These are phyloP conservation scores for Tetradesmus lagerheimii DNA, from an alignment of 139 green algal species.

Conservation along the genomic window DNA sequence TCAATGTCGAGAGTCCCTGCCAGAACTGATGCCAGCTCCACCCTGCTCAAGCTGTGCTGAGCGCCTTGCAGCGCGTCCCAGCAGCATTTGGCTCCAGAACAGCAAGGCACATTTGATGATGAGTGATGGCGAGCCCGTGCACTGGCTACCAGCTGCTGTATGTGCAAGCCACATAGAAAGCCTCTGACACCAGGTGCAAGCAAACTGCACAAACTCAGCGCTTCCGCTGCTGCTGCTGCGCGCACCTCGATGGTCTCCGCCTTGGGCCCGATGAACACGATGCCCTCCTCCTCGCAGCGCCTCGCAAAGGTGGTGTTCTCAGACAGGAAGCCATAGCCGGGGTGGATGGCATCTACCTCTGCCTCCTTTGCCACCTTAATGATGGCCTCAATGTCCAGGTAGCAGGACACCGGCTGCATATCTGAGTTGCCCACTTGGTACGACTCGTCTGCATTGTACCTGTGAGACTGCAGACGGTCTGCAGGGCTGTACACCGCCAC, in stretches of 20 bases:
- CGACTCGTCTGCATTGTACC: slow-evolving; percentile 96
- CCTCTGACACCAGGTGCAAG: not conserved
- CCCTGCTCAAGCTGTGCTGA: no score
- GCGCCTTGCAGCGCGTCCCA: no score
- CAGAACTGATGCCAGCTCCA: no score
- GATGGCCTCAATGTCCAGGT: slow-evolving; percentile 87
- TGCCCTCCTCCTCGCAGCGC: slow-evolving; percentile 88
- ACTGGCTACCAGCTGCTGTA: not conserved
- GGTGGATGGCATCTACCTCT: slow-evolving; percentile 94
- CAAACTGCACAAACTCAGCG: not conserved
- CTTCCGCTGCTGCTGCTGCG: not conserved
- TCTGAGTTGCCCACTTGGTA: slow-evolving; percentile 80
- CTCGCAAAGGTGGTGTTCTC: slow-evolving; percentile 92
- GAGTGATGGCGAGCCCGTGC: no score
- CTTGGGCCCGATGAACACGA: slow-evolving; percentile 91
- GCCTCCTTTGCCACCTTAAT: slow-evolving; percentile 86
- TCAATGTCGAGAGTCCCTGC: no score
- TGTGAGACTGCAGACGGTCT: slow-evolving; percentile 90
- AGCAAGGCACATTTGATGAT: no score
- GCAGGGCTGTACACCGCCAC: slow-evolving; percentile 92
- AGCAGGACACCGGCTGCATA: slow-evolving; percentile 84
- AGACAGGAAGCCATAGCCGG: slow-evolving; percentile 91
- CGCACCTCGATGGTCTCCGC: slow-evolving; percentile 86
- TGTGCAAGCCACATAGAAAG: not conserved
- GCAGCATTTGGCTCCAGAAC: no score